Conservation (phyloP, 2,329 filamentous ascomycete species). For the Simplicillium sp. region DNA sequence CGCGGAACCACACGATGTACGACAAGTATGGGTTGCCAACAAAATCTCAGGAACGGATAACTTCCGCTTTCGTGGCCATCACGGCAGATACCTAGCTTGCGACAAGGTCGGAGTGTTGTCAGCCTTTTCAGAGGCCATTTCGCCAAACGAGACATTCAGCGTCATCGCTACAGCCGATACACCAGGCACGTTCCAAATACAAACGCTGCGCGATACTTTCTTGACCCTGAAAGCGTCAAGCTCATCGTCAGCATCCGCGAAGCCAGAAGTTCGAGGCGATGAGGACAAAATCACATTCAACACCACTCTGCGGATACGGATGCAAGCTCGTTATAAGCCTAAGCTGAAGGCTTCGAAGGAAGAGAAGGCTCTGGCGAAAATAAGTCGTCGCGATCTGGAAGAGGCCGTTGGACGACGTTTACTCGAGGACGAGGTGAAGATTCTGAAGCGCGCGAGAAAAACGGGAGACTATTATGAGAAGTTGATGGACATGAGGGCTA, state of each 20-base stretch:
- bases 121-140: constrained; percentile 72
- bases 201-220: constrained; percentile 64
- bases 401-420: constrained; percentile 65
- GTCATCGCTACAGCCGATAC: constrained; percentile 55
- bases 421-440: constrained; percentile 78
- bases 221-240: constrained; percentile 50
- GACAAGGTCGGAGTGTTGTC: constrained; percentile 73
- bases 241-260: constrained; percentile 35
- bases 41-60: constrained; percentile 71
- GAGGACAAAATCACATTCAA: constrained; percentile 56
- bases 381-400: constrained; percentile 78
- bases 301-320: constrained; percentile 71
- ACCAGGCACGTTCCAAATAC: constrained; percentile 63
- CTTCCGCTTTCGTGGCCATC: constrained; percentile 81
- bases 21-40: constrained; percentile 91
- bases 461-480: constrained; percentile 88
- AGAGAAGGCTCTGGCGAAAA: constrained; percentile 74
- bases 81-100: constrained; percentile 81
- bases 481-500: constrained; percentile 78
- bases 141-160: constrained; percentile 72
- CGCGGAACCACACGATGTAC: constrained; percentile 89
- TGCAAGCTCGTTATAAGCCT: constrained; percentile 94
- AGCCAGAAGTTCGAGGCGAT: constrained; percentile 67
- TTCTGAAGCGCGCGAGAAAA: constrained; percentile 69
- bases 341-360: constrained; percentile 69